Base-by-base conservation (phyloP, 2,329 filamentous ascomycete genomes). In the Cladophialophora psammophila region DNA sequence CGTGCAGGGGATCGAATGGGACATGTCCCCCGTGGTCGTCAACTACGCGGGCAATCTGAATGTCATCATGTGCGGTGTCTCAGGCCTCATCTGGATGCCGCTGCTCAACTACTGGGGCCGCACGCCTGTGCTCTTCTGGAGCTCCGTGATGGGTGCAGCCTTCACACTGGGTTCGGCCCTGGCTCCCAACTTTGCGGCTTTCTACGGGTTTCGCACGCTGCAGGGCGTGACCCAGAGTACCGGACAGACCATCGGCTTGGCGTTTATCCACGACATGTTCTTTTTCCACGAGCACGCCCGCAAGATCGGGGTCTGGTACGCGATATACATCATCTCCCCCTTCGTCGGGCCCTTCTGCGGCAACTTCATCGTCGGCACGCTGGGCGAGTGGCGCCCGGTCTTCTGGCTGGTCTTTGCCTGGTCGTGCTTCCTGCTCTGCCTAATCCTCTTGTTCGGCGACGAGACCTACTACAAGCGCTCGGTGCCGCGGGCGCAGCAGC, bases 151-250 rank as follows among this genome's bases (percentile, higher is more conserved):
- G 5, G 77, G 76, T 5, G 48, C 78, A 1, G 75, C 72, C 18
- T 81, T 78, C 0, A 75, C 76, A 4, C 73, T 76, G 13, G 78
- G 79, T 73, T 78, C 74, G 59, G 76, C 77, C 6, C 76, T 69
- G 12, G 74, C 79, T 1, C 71, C 69, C 3, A 73, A 64, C 1
- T 81, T 79, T 62, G 70, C 77, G 15, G 73, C 73, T 0, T 81
- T 78, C 70, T 76, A 79, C 72, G 79, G 78, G 13, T 75, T 78
- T 0, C 75, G 81, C 0, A 78, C 80, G 34, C 69, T 83, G 2
- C 80, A 81, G 54, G 80, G 79, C 8, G 78, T 82, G 71, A 80
- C 81, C 70, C 77, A 75, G 7, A 80, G 75, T 5, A 77, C 78
- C 1, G 75, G 76, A 0, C 78, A 82, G 68, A 77, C 74, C 1